A percentile compares a stretch with the other conserved stretches of the same genome.
Conservation (phyloP, 768 basidiomycete species). For the Boletus sp. region DNA sequence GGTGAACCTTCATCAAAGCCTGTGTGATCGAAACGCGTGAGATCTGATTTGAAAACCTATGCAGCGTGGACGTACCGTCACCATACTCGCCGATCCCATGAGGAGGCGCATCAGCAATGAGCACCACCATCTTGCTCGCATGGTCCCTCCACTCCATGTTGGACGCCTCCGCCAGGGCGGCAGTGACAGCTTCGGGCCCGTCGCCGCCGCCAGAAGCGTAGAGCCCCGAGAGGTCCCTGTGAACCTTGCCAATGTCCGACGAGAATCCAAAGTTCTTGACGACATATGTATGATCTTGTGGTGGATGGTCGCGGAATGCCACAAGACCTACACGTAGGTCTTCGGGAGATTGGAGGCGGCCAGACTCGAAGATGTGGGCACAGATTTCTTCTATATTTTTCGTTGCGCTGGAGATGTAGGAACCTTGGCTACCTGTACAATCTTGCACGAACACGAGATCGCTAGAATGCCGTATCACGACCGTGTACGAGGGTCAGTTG, state of each 20-base stretch:
- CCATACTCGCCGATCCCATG: conserved; percentile 98
- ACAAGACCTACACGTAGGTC: conserved; percentile 91
- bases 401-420: conserved; percentile 89
- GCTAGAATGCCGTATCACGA: conserved; percentile 35
- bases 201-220: conserved; percentile 92
- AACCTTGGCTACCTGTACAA: conserved; percentile 89
- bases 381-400: conserved; percentile 97
- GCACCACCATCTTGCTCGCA: conserved; percentile 93
- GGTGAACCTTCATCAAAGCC: conserved; percentile 94
- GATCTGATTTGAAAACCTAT: conserved; percentile 6
- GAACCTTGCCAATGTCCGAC: conserved; percentile 84
- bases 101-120: conserved; percentile 96
- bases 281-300: conserved; percentile 94
- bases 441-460: conserved; percentile 96
- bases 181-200: conserved; percentile 96
- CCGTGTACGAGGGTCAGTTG: conserved; percentile 12
- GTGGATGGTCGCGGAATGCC: conserved; percentile 95
- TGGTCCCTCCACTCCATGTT: conserved; percentile 87
- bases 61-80: conserved; percentile 59
- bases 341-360: conserved; percentile 80
- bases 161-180: conserved; percentile 81
- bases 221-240: conserved; percentile 75
- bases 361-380: conserved; percentile 91
- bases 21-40: conserved; percentile 30
- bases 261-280: conserved; percentile 94